Evolutionary conservation across 2,329 filamentous ascomycete genomes (phyloP).

Genomic region (Helotiales sp.): DNA sequence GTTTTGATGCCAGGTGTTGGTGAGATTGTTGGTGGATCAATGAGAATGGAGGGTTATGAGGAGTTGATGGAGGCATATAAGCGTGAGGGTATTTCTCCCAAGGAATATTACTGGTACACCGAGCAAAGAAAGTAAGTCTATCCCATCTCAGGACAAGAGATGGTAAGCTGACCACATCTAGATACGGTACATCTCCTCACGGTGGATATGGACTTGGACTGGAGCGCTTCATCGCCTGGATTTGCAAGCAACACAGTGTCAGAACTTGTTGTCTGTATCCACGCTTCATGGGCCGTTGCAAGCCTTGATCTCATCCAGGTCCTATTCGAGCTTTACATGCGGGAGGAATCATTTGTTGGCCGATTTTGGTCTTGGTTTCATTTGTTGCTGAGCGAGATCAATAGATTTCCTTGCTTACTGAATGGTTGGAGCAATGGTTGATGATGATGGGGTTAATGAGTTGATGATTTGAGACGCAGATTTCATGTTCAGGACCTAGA

Average conservation of each 20-base stretch:
- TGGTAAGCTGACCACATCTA: constrained; percentile 35
- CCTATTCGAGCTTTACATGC: background rate
- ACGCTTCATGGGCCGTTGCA: constrained; percentile 78
- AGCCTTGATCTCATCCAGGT: constrained; percentile 52
- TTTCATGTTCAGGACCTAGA: no score
- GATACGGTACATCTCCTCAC: constrained; percentile 89
- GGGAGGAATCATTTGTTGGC: background rate
- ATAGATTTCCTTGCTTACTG: constrained; percentile 7
- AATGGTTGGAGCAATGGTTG: background rate
- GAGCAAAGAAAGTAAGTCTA: constrained; percentile 80
- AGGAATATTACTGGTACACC: constrained; percentile 97
- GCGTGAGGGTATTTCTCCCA: constrained; percentile 79
- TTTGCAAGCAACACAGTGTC: constrained; percentile 64
- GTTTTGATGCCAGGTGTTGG: constrained; percentile 86
- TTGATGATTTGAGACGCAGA: no score
- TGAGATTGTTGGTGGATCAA: constrained; percentile 93
- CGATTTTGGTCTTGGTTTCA: background rate
- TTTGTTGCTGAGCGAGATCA: constrained; percentile 1
- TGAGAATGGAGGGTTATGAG: constrained; percentile 92
- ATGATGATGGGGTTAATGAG: background rate
- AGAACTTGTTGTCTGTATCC: constrained; percentile 73
- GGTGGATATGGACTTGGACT: constrained; percentile 81
- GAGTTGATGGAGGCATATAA: constrained; percentile 88
- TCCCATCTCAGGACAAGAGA: background rate
- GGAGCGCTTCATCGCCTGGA: constrained; percentile 71